These are phyloP conservation scores for Oryza meyeriana DNA, from an alignment of 176 grass and related monocot species.

Conservation along the genomic window DNA sequence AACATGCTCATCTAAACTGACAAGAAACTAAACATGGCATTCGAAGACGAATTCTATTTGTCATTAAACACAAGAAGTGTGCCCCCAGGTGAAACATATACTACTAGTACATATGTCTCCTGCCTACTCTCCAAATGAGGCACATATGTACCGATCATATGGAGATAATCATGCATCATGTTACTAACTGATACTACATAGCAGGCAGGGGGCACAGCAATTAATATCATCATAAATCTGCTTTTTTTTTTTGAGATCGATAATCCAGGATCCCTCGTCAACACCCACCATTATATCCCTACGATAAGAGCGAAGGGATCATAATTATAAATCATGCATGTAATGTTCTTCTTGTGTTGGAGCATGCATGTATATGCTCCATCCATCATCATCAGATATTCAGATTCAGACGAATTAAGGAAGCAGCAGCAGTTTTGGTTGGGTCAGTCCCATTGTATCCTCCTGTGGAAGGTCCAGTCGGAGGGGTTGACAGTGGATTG, in stretches of 20 bases:
- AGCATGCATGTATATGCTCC: background rate
- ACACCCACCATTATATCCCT: background rate
- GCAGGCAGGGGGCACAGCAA: no score
- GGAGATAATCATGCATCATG: background rate
- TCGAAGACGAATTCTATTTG: no score
- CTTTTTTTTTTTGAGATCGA: background rate
- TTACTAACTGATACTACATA: background rate
- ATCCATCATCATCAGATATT: background rate
- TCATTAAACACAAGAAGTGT: no score
- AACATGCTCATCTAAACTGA: no score
- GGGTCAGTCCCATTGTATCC: conserved; percentile 63
- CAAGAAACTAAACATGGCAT: no score
- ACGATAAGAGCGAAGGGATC: background rate
- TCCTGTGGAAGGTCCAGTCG: conserved; percentile 54
- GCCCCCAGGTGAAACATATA: background rate
- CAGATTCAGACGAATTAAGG: background rate
- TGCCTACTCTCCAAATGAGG: no score
- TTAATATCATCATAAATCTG: background rate
- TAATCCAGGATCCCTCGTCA: background rate
- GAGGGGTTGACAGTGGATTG: conserved; percentile 61
- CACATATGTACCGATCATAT: background rate
- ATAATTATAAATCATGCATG: background rate
- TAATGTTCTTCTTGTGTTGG: background rate
- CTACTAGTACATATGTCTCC: background rate
- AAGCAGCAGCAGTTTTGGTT: no score